These are phyloP conservation scores for Sutorius australiensis DNA, from an alignment of 768 basidiomycete species.

Conservation along the genomic window DNA sequence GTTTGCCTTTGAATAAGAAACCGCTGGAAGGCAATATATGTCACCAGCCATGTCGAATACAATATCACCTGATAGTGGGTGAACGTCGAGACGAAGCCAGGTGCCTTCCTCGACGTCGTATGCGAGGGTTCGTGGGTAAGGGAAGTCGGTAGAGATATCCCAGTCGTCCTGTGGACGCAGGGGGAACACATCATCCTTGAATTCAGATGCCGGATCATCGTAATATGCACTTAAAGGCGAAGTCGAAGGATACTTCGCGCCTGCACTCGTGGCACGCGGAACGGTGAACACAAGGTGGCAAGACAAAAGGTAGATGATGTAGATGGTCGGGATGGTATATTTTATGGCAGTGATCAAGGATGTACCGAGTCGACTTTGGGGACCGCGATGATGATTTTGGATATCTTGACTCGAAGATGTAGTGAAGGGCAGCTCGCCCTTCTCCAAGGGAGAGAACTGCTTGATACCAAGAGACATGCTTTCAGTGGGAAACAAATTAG, in stretches of 20 bases:
- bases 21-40: constrained; percentile 62
- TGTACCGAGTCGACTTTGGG: background rate
- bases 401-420: background rate
- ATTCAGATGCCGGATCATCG: constrained; percentile 39
- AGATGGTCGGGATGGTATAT: constrained; percentile 17
- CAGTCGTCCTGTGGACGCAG: constrained; percentile 51
- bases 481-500: background rate
- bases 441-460: constrained; percentile 11
- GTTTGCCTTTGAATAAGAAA: constrained; percentile 33
- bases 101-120: constrained; percentile 74
- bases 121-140: constrained; percentile 59
- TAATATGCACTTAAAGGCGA: constrained; percentile 5
- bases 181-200: constrained; percentile 59
- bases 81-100: constrained; percentile 71
- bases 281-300: constrained; percentile 1
- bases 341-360: constrained; percentile 15
- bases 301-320: constrained; percentile 18
- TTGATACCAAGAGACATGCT: constrained; percentile 11
- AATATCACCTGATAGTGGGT: constrained; percentile 65
- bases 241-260: constrained; percentile 1
- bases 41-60: constrained; percentile 76
- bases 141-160: constrained; percentile 76
- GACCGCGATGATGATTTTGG: background rate
- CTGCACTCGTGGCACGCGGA: background rate
- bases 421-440: constrained; percentile 19